These are phyloP conservation scores for Vitis labrusca DNA, from an alignment of 164 flowering plant species.

Conservation along the genomic window DNA sequence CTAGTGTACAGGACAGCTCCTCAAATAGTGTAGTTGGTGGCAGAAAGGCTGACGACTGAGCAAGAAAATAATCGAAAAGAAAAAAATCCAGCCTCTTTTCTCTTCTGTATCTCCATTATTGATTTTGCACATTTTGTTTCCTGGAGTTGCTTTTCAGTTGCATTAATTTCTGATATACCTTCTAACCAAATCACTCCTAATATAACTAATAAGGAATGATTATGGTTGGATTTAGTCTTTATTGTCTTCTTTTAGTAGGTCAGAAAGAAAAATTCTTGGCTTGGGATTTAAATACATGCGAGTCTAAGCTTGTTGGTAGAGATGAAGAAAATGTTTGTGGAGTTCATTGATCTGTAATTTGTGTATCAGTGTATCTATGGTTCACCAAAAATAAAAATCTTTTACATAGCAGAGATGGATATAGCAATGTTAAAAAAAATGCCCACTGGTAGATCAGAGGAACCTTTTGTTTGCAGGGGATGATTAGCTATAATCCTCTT, in stretches of 20 bases:
- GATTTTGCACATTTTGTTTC: neutral
- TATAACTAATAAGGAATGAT: neutral
- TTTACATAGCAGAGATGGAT: neutral
- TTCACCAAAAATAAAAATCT: neutral
- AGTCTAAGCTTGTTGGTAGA: neutral
- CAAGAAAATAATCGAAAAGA: neutral
- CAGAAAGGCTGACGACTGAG: conserved; percentile 17
- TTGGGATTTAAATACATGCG: neutral
- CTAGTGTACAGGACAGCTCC: conserved; percentile 43
- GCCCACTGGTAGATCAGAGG: neutral
- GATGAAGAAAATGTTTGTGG: neutral
- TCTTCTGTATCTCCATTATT: neutral
- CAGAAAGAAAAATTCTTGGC: neutral
- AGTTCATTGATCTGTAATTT: neutral
- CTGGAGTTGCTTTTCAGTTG: neutral
- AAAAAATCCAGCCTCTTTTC: conserved; percentile 2
- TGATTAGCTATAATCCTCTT: neutral
- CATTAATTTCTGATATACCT: neutral
- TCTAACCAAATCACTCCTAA: neutral
- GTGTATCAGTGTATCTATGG: neutral
- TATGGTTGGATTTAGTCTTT: neutral
- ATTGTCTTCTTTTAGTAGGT: neutral
- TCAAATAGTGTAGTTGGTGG: conserved; percentile 31
- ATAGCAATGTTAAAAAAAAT: neutral
- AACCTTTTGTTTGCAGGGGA: neutral